Evolutionary conservation across 306 rosid species (phyloP).

Genomic region (Dryas drummondii): DNA sequence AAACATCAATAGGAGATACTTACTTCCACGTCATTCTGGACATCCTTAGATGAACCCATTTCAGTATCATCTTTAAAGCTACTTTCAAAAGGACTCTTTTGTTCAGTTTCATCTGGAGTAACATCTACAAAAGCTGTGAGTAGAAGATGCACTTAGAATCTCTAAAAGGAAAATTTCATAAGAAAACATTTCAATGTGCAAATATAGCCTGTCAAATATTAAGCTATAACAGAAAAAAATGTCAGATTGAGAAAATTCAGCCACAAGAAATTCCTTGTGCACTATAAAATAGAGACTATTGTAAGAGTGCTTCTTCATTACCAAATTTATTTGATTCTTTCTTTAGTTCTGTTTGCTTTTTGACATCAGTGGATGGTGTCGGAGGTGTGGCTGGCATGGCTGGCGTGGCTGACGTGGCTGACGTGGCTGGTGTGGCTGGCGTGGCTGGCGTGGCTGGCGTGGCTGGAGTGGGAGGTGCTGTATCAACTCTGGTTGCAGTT

Average conservation of each 20-base stretch:
- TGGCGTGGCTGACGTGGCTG: constrained; percentile 21
- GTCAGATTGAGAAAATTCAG: not conserved
- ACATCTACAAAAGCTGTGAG: constrained; percentile 90
- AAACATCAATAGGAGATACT: constrained; percentile 36
- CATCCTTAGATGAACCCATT: constrained; percentile 42
- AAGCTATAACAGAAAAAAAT: not conserved
- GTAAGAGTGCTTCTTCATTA: constrained; percentile 31
- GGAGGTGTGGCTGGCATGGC: not conserved
- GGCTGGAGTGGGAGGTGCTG: constrained; percentile 33
- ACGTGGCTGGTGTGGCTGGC: not conserved
- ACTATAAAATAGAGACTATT: constrained; percentile 10
- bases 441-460: constrained; percentile 32
- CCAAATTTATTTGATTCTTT: constrained; percentile 60
- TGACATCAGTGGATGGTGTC: constrained; percentile 37
- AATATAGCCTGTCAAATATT: not conserved
- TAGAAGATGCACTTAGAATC: constrained; percentile 21
- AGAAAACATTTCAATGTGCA: constrained; percentile 14
- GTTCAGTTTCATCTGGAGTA: constrained; percentile 74
- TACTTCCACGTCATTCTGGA: constrained; percentile 47
- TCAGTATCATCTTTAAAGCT: constrained; percentile 51
- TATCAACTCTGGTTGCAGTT: constrained; percentile 59
- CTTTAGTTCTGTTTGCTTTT: constrained; percentile 42
- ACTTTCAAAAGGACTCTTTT: constrained; percentile 66
- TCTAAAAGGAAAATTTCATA: not conserved
- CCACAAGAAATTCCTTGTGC: not conserved